Percentiles rank a stretch among this genome's conserved stretches.
Conservation (phyloP, 345 rosid genomes). For the Noccaea bulbosa region DNA sequence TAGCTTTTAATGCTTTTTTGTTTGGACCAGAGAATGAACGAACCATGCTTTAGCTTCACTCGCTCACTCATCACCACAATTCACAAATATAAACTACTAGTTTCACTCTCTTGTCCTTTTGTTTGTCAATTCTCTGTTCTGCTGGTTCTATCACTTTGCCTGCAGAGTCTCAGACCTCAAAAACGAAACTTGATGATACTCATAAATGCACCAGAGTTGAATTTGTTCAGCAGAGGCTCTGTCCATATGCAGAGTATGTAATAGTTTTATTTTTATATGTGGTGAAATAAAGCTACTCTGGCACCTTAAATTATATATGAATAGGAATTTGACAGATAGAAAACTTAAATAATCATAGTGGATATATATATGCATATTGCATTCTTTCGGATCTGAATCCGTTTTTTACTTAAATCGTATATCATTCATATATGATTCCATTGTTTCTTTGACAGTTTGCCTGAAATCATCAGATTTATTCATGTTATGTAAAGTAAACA, state of each 20-base stretch:
- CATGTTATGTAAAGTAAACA: not conserved
- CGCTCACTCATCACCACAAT: constrained; percentile 28
- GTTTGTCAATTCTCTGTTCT: constrained; percentile 42
- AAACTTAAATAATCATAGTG: not conserved
- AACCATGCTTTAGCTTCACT: constrained; percentile 32
- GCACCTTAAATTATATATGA: constrained; percentile 5
- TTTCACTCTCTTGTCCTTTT: constrained; percentile 34
- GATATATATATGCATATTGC: not conserved
- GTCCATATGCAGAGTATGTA: constrained; percentile 38
- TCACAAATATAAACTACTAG: not conserved
- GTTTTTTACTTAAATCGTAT: not conserved
- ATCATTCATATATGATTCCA: not conserved
- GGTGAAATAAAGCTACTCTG: constrained; percentile 12
- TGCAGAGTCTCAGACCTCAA: constrained; percentile 36
- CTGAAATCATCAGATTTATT: not conserved
- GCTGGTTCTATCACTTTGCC: constrained; percentile 28
- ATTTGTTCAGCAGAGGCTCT: constrained; percentile 18
- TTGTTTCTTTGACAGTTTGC: not conserved
- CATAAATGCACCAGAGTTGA: constrained; percentile 32
- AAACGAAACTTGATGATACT: constrained; percentile 33
- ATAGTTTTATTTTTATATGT: not conserved
- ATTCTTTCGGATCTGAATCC: constrained; percentile 4
- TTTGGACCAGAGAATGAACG: constrained; percentile 32
- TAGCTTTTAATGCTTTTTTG: constrained; percentile 43
- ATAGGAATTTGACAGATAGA: constrained; percentile 26